Evolutionary conservation across 2,329 filamentous ascomycete species (phyloP).

Genomic region (Fusarium sp.): DNA sequence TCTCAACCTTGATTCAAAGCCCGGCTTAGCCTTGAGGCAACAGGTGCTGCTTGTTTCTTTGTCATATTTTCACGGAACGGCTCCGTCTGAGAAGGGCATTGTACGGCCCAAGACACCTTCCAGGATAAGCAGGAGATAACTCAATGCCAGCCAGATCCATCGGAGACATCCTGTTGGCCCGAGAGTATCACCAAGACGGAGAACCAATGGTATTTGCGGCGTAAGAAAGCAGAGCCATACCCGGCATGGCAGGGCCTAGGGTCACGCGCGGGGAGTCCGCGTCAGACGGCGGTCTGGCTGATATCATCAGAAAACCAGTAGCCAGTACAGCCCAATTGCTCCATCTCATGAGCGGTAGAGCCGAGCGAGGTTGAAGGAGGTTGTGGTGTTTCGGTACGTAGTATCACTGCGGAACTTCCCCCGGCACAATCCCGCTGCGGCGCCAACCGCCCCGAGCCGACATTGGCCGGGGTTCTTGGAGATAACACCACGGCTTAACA

Average conservation of each 20-base stretch:
- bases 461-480: conserved; percentile 51
- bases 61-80: conserved; percentile 43
- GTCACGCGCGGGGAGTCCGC: conserved; percentile 46
- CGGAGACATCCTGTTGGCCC: conserved; percentile 33
- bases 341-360: conserved; percentile 41
- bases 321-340: conserved; percentile 34
- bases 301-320: conserved; percentile 46
- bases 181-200: conserved; percentile 21
- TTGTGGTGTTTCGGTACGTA: conserved; percentile 34
- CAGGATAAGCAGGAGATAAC: conserved; percentile 29
- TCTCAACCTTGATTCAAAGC: conserved; percentile 19
- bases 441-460: conserved; percentile 59
- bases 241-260: conserved; percentile 38
- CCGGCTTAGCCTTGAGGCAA: conserved; percentile 44
- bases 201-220: conserved; percentile 41
- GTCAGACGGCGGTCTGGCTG: conserved; percentile 44
- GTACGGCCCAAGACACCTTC: conserved; percentile 45
- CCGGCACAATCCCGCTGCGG: conserved; percentile 49
- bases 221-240: conserved; percentile 41
- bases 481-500: conserved; percentile 34
- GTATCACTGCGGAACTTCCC: conserved; percentile 47
- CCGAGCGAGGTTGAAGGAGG: conserved; percentile 39
- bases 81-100: conserved; percentile 47
- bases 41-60: conserved; percentile 29
- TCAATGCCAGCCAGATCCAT: conserved; percentile 22